Evolutionary conservation across 495 filamentous ascomycete genomes (phyloP).

Genomic region (Patellaria atrata): DNA sequence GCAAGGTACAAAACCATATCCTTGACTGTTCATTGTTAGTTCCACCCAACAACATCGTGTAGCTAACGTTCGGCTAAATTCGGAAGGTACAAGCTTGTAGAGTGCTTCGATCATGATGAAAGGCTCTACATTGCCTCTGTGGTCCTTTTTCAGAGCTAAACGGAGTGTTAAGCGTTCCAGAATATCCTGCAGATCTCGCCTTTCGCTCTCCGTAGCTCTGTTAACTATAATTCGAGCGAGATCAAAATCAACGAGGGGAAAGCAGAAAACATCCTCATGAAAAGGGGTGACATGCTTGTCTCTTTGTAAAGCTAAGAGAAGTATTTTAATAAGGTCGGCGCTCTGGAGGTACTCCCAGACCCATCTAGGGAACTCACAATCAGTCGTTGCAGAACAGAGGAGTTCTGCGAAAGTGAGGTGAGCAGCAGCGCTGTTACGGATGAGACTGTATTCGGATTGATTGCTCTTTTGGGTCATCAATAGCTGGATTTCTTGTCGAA

Average conservation of each 20-base stretch:
- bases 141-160: not conserved
- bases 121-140: not conserved
- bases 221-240: slow-evolving; percentile 1
- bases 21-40: not conserved
- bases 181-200: not conserved
- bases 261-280: not conserved
- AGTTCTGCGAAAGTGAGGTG: slow-evolving; percentile 1
- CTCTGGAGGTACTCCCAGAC: slow-evolving; percentile 1
- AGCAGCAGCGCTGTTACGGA: slow-evolving; percentile 1
- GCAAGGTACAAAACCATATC: not conserved
- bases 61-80: slow-evolving; percentile 1
- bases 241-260: slow-evolving; percentile 3
- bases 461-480: slow-evolving; percentile 4
- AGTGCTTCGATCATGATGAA: slow-evolving; percentile 3
- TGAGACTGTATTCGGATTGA: slow-evolving; percentile 1
- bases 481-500: slow-evolving; percentile 3
- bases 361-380: not conserved
- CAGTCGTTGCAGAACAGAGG: not conserved
- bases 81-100: slow-evolving; percentile 4
- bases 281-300: not conserved
- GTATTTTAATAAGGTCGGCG: not conserved
- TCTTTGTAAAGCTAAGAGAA: not conserved
- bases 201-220: not conserved
- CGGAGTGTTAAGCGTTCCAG: slow-evolving; percentile 2
- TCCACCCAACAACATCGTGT: slow-evolving; percentile 6